Evolutionary conservation across 805 yeast species (phyloP), one percentile per base, ranked within the genome.

Genomic region (Lipomyces anomalus): DNA sequence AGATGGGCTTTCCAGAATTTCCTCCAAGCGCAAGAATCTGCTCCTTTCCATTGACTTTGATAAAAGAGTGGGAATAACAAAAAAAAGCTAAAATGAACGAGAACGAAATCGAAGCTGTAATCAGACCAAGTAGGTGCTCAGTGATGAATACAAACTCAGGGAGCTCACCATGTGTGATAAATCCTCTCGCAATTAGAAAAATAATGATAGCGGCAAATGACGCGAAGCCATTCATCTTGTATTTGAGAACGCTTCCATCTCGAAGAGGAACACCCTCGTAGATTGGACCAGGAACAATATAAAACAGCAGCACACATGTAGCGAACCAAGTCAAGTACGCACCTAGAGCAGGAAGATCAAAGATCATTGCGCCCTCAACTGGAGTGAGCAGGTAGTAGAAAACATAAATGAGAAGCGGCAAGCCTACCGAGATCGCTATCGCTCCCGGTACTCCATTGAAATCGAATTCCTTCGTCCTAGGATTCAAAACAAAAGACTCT

Each of bases 11-110:
- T 0, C 86, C 84, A 0, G 95, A 73, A 66, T 90, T 90, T 2
- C 98, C 98, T 37, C 92, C 92, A 33, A 75, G 64, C 0, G 97
- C 89, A 42, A 92, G 70, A 33, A 92, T 78, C 53, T 84, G 71
- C 58, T 85, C 92, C 7, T 68, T 69, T n/a, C n/a, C n/a, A n/a
- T n/a, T n/a, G 0, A 80, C 76, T 21, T 54, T 55, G 4, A 82
- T 53, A 60, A 80, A 90, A 4, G 95, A 84, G 32, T 65, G 61
- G 1, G 79, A 42, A 63, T 86, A 89, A 21, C 85, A 83, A 50
- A 77, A 75, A 22, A 70, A 62, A 0, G 95, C 75, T 38, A 90
- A 61, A 1, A 74, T 40, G 40, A 80, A 67, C 2, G 95, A 75
- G 61, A 84, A 84, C 26, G 79, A 61, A 46, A 78, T 74, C 3